Evolutionary conservation across 2,329 filamentous ascomycete genomes (phyloP).

Genomic region (Talaromyces sp.): DNA sequence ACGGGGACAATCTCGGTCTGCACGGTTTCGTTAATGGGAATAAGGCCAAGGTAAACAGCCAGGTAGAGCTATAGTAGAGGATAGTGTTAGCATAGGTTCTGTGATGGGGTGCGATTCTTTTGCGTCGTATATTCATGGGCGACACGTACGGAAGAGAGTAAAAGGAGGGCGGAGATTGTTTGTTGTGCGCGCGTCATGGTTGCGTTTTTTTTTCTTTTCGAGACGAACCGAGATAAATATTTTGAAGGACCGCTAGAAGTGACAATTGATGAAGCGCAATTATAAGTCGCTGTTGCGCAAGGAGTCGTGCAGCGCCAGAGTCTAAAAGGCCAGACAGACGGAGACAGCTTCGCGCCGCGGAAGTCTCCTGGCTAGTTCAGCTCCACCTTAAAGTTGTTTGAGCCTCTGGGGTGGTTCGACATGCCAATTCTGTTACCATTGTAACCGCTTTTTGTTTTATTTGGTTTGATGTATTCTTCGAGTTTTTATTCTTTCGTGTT

Average conservation of each 20-base stretch:
- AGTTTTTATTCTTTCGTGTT: not conserved
- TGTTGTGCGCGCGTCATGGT: conserved; percentile 93
- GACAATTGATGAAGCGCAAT: not conserved
- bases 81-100: not conserved
- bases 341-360: not conserved
- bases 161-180: conserved; percentile 79
- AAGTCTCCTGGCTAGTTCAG: not conserved
- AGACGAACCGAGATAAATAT: not conserved
- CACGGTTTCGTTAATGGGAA: conserved; percentile 71
- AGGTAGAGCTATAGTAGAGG: conserved; percentile 84
- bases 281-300: not conserved
- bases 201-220: conserved; percentile 12
- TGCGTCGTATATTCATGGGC: conserved; percentile 22
- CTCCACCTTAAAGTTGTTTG: not conserved
- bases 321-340: not conserved
- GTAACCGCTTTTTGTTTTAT: not conserved
- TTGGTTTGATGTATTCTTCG: not conserved
- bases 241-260: not conserved
- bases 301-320: not conserved
- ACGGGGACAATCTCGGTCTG: conserved; percentile 85
- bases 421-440: no score
- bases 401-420: not conserved
- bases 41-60: conserved; percentile 73
- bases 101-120: not conserved
- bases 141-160: conserved; percentile 72